Evolutionary conservation across 2,329 filamentous ascomycete species (phyloP).

Genomic region (Phyllosticta citrichinensis): DNA sequence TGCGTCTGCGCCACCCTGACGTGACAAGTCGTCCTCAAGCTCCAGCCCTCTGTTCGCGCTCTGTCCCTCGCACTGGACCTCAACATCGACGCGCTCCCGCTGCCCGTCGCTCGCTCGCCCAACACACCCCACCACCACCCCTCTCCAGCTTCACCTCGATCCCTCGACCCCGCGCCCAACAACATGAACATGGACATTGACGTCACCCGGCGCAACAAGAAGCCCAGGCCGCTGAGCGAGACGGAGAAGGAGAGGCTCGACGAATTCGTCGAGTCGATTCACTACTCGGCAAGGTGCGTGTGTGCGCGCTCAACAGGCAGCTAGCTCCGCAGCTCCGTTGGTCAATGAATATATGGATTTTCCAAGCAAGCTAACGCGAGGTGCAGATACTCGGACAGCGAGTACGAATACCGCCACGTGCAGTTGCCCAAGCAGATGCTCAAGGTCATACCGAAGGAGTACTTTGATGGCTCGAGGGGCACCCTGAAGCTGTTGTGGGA

Average conservation of each 20-base stretch:
- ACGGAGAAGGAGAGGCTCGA: constrained; percentile 74
- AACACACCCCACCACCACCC: not conserved
- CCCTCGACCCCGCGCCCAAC: not conserved
- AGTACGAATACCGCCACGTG: constrained; percentile 95
- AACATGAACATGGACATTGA: constrained; percentile 54
- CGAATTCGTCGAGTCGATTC: constrained; percentile 86
- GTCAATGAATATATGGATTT: too few relatives aligned
- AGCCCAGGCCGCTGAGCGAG: constrained; percentile 70
- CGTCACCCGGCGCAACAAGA: constrained; percentile 73
- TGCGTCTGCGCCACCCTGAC: not conserved
- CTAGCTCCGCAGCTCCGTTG: not conserved
- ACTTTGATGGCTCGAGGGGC: constrained; percentile 79
- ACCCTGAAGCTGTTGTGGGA: constrained; percentile 96
- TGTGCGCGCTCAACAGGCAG: not conserved
- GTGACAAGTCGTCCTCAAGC: not conserved
- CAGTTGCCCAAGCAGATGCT: constrained; percentile 98
- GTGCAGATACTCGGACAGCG: constrained; percentile 76
- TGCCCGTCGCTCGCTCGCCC: not conserved
- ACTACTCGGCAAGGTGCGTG: constrained; percentile 80
- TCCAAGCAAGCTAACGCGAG: constrained; percentile 8
- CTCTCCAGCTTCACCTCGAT: constrained; percentile 1
- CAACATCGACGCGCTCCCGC: not conserved
- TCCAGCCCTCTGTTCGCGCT: too few relatives aligned
- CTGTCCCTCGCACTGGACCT: too few relatives aligned
- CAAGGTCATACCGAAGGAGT: constrained; percentile 90